Base-by-base conservation (phyloP, 805 yeast genomes). In the Pichia nakasei region DNA sequence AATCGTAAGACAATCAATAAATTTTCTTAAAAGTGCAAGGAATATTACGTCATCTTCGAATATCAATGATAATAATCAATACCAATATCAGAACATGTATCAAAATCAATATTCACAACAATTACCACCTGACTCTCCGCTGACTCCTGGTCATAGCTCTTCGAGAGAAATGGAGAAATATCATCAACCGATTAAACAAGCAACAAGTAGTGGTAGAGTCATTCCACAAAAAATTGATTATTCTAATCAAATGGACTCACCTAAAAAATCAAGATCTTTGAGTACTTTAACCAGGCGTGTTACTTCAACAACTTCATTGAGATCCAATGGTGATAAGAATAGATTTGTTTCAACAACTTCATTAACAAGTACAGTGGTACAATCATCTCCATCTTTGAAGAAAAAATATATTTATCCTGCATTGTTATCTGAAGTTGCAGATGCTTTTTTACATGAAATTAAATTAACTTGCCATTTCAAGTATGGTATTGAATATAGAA, bases 401-500 rank as follows among this genome's bases (percentile, higher is more conserved):
- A 43, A 43, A 11, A 43, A 26, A 54, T 72, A 15, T 60, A 89
- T 88, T 2, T 88, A 93, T 60, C 96, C 97, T 2, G 97, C 98
- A 0, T 54, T 86, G 56, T 66, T 93, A 18, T 86, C 96, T 5
- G 72, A 78, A 40, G 97, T 93, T 17, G 95, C 97, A 1, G 74
- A 72, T 20, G 73, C 78, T 21, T 87, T 91, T 62, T 76, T 79
- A 50, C 85, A 82, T 47, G 67, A 78, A 20, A 73, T 88, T 26
- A 76, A 76, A 20, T 59, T 85, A 13, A 84, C 88, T 2, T 86
- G 87, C 47, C 78, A 85, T 50, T 83, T 82, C 58, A 93, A 91
- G 58, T 91, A 89, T 65, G 96, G 96, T 17, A 72, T 89, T 52
- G 83, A 87, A 49, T 91, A 88, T 63, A 83, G 94, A 58, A 94